Percentiles rank a stretch among this genome's conserved stretches.
phyloP scores from a whole-genome alignment of 1,139 yeast genomes.

The Kluyveromyces sp. region DNA sequence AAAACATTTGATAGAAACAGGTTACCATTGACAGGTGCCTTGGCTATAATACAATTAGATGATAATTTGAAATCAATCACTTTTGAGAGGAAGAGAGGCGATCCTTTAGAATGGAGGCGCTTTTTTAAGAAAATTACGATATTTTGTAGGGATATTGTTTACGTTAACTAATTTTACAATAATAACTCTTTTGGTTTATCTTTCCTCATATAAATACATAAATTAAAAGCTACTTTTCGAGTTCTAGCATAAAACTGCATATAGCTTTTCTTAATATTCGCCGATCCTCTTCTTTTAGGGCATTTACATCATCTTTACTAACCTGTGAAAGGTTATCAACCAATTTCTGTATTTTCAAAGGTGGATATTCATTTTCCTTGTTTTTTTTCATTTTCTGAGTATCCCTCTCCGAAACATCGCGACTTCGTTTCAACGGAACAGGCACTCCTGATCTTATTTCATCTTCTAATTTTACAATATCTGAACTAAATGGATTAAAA shows the following conservation, averaged over 20 bases:
- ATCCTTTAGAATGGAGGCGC: conserved; percentile 63
- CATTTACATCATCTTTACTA: conserved; percentile 12
- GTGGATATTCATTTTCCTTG: conserved; percentile 7
- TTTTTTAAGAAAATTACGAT: conserved; percentile 48
- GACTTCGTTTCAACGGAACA: background rate
- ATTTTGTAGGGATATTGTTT: conserved; percentile 40
- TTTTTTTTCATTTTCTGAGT: background rate
- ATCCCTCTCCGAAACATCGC: background rate
- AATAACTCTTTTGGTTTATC: background rate
- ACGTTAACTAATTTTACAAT: conserved; percentile 9
- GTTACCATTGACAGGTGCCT: conserved; percentile 40
- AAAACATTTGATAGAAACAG: conserved; percentile 41
- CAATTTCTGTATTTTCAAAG: conserved; percentile 17
- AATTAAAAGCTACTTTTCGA: conserved; percentile 10
- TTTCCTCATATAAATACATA: background rate
- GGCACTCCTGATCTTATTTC: background rate
- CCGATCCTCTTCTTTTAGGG: conserved; percentile 17
- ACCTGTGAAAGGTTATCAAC: conserved; percentile 15
- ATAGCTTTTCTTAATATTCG: conserved; percentile 20
- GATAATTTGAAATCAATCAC: conserved; percentile 38
- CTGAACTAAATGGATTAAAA: conserved; percentile 3
- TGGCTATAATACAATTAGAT: conserved; percentile 35
- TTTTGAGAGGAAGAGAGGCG: conserved; percentile 48
- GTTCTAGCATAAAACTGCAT: conserved; percentile 20
- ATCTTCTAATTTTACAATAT: conserved; percentile 1